Evolutionary conservation across 139 green algal species (phyloP), one percentile per base, ranked within the genome.

Genomic region (Yamagishiella unicocca): DNA sequence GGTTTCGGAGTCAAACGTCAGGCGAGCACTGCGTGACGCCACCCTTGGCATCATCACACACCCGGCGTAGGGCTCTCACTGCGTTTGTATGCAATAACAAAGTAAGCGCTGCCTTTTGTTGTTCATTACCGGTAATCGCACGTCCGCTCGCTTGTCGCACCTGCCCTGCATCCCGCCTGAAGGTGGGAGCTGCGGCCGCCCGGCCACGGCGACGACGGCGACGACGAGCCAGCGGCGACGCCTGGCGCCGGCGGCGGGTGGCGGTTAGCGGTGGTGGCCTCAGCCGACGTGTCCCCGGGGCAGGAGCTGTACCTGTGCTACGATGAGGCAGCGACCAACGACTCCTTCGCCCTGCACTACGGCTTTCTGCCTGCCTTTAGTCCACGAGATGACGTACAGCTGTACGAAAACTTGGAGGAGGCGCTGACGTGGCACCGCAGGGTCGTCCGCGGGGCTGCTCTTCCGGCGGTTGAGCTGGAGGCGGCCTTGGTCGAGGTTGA

Each of bases 301-400:
- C 46, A 83, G 37, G 54, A 83, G 76, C 50, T 83, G 54, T 37
- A 55, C 2, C 54, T 83, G 54, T 71, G 54, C 76, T 83, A 83
- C 55, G 76, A 83, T 38, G 5, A 21, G 27, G n/a, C 25, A 27
- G 58, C 37, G 37, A 43, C n/a, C 77, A 84, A 73, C 58, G 77
- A 84, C 58, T 29, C 55, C 27, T 74, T 84, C 25, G 77, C 58
- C 27, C 64, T 95, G 55, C 92, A 97, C 83, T 97, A 97, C 82
- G 96, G 96, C 29, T 98, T 98, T 78, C 88, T 98, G 33, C 96
- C 95, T 27, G 67, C 88, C 0, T 76, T 81, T 35, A 97, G 96
- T 88, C 93, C 94, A 0, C 93, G 97, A 75, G 96, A 98, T 66
- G 88, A 88, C 12, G 89, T 95, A 19, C 54, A 93, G 14, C 77